Evolutionary conservation across 768 basidiomycete species (phyloP).

Genomic region (Pleurotus salmoneostramineus): DNA sequence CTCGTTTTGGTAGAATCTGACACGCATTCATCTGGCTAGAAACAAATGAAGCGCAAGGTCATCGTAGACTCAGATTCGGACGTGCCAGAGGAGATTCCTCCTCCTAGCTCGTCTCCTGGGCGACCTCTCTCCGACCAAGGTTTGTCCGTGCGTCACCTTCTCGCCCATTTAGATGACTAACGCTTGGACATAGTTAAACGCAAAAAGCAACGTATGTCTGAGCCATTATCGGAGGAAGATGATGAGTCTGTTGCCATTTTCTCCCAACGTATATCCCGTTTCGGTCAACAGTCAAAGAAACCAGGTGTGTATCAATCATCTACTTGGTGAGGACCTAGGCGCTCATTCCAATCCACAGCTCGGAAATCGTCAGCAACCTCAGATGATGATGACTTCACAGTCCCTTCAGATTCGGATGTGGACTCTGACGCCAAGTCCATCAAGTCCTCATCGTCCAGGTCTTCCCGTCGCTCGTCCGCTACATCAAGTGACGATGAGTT

Average conservation of each 20-base stretch:
- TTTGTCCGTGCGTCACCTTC: conserved; percentile 12
- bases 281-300: conserved; percentile 61
- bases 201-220: conserved; percentile 62
- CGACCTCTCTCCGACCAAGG: conserved; percentile 30
- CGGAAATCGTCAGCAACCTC: conserved; percentile 35
- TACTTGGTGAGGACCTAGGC: neutral
- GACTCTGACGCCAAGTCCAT: conserved; percentile 41
- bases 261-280: conserved; percentile 55
- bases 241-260: conserved; percentile 44
- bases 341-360: conserved; percentile 23
- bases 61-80: conserved; percentile 74
- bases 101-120: conserved; percentile 29
- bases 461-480: conserved; percentile 39
- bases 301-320: conserved; percentile 31
- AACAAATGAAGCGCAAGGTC: conserved; percentile 62
- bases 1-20: too few relatives aligned
- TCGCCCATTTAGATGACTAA: conserved; percentile 12
- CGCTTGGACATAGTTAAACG: conserved; percentile 28
- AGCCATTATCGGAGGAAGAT: conserved; percentile 44
- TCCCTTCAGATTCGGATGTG: conserved; percentile 55
- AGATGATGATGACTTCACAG: conserved; percentile 73
- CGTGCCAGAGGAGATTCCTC: conserved; percentile 19
- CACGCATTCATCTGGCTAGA: conserved; percentile 25
- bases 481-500: conserved; percentile 28
- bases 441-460: conserved; percentile 35